Conservation (phyloP, 2,329 filamentous ascomycete species). For the Fusarium longipes region DNA sequence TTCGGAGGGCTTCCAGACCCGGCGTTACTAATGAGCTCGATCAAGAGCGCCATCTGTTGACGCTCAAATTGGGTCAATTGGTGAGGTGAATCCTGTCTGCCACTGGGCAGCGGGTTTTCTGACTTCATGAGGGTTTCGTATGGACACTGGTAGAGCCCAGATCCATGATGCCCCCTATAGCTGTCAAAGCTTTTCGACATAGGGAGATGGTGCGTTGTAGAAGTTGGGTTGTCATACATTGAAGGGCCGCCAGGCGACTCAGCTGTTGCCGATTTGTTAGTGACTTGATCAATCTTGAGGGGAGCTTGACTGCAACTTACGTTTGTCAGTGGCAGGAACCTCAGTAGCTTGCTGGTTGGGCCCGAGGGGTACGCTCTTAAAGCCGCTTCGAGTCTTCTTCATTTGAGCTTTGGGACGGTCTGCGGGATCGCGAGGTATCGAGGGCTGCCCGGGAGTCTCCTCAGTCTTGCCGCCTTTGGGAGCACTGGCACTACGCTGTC, state of each 20-base stretch:
- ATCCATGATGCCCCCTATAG: constrained; percentile 14
- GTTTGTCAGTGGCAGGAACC: constrained; percentile 11
- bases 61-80: constrained; percentile 55
- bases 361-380: constrained; percentile 22
- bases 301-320: constrained; percentile 19
- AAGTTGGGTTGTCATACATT: constrained; percentile 58
- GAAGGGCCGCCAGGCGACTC: constrained; percentile 51
- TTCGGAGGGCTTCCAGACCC: constrained; percentile 27
- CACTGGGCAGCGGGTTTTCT: constrained; percentile 48
- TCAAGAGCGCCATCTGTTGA: constrained; percentile 54
- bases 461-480: constrained; percentile 41
- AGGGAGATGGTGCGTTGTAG: constrained; percentile 31
- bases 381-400: constrained; percentile 41
- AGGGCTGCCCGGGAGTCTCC: constrained; percentile 12
- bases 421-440: constrained; percentile 27
- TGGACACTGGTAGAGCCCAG: constrained; percentile 20
- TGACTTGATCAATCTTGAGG: neutral
- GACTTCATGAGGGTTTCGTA: constrained; percentile 14
- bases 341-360: constrained; percentile 28
- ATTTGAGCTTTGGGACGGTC: constrained; percentile 42
- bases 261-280: constrained; percentile 25
- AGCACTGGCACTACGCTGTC: constrained; percentile 50
- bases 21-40: constrained; percentile 52
- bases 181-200: constrained; percentile 26
- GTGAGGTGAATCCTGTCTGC: constrained; percentile 41